Conservation (phyloP, 345 rosid species). For the Brassica nigra region DNA sequence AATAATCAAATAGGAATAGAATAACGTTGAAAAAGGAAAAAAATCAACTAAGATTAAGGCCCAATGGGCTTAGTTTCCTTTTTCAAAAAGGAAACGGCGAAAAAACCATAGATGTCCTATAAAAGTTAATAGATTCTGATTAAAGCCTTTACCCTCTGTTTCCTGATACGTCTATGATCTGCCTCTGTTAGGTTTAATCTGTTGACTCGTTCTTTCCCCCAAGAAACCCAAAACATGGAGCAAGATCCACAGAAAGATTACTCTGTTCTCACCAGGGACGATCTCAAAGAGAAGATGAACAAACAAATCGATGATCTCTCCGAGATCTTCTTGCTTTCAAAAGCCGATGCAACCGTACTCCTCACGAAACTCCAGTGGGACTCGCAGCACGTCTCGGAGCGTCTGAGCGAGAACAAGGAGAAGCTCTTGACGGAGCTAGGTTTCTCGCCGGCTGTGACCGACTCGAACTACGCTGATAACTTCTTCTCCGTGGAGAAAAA, state of each 20-base stretch:
- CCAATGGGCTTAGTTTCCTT: not conserved
- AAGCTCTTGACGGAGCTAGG: not conserved
- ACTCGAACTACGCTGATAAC: not conserved
- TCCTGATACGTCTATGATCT: not conserved
- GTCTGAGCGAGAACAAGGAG: conserved; percentile 1
- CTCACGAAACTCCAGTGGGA: conserved; percentile 8
- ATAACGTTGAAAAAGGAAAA: not conserved
- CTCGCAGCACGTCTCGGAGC: not conserved
- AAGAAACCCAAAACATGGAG: conserved; percentile 10
- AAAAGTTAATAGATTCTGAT: not conserved
- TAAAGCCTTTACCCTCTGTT: not conserved
- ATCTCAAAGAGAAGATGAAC: not conserved
- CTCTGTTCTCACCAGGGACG: conserved; percentile 13
- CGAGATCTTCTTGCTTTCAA: not conserved
- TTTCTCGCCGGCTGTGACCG: not conserved
- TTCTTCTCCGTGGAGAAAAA: not conserved
- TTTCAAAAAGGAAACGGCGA: not conserved
- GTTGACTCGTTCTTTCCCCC: not conserved
- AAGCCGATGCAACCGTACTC: conserved; percentile 22
- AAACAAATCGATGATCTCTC: conserved; percentile 21
- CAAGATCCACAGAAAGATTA: not conserved
- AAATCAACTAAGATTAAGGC: not conserved
- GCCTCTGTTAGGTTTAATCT: not conserved
- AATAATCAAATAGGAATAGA: too few relatives aligned
- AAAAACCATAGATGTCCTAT: not conserved